These are phyloP conservation scores for Echinosophora koreensis DNA, from an alignment of 306 rosid species.

Conservation along the genomic window DNA sequence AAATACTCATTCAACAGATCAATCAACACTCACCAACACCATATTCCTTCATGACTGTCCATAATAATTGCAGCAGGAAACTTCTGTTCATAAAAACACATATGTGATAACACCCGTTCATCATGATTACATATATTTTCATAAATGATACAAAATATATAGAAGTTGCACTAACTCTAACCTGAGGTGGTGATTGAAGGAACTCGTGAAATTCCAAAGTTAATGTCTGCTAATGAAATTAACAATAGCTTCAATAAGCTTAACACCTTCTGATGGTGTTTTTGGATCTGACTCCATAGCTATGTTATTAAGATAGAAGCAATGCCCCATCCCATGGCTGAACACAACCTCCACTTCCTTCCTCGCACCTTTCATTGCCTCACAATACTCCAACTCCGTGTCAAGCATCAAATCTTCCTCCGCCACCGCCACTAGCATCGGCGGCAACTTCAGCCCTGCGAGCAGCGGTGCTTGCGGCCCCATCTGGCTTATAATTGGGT, in stretches of 20 bases:
- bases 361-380: neutral
- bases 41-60: too few species aligned
- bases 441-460: neutral
- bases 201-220: too few species aligned
- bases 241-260: neutral
- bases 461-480: slow-evolving; percentile 4
- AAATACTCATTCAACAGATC: too few species aligned
- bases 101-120: too few species aligned
- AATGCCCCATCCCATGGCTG: neutral
- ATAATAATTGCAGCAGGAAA: too few species aligned
- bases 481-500: slow-evolving; percentile 12
- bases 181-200: too few species aligned
- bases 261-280: neutral
- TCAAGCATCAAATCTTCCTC: slow-evolving; percentile 1
- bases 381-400: slow-evolving; percentile 1
- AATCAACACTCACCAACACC: too few species aligned
- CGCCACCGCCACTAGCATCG: slow-evolving; percentile 6
- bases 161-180: too few species aligned
- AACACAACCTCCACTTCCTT: slow-evolving; percentile 20
- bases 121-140: too few species aligned
- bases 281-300: neutral
- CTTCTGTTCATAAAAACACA: too few species aligned
- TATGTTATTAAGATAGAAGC: neutral
- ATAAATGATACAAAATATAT: too few species aligned
- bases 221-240: neutral